Base-by-base conservation (phyloP, 116 monocot genomes). In the Trichopus zeylanicus region DNA sequence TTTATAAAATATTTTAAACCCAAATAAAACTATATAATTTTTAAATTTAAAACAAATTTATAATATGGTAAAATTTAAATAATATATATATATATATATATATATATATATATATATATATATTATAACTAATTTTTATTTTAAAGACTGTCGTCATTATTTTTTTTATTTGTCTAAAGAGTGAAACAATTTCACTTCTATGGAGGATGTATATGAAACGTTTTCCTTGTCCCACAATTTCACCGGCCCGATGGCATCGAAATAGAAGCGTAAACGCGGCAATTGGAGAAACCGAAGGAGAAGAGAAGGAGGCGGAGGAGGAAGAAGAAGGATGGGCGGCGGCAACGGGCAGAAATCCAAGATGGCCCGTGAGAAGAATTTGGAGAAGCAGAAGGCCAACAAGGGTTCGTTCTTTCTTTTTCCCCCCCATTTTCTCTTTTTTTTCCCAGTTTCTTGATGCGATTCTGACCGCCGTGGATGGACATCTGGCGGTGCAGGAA, bases 261-360 rank as follows among this genome's bases (percentile, higher is more conserved):
- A n/a, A n/a, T n/a, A n/a, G n/a, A n/a, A n/a, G n/a, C n/a, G n/a
- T n/a, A n/a, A n/a, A n/a, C n/a, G n/a, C n/a, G n/a, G n/a, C n/a
- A n/a, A n/a, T n/a, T n/a, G 34, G 34, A 35, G 34, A 35, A 49
- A 20, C 19, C 22, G 0, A 22, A 48, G 23, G 6, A 49, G 49
- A 49, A 49, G 49, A 9, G 15, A 18, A 46, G 46, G 9, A 22
- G 23, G 49, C 19, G 49, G 22, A 6, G 22, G 24, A 22, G 34
- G 10, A 10, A 46, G 33, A 61, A 16, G 31, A 20, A 26, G 28
- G 42, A 70, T 70, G 70, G 70, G 70, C 1, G 69, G 70, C 15
- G 61, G 70, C 6, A 70, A 70, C 62, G 70, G 52, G 15, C 70
- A 70, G 70, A 70, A 70, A 54, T n/a, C 70, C 11, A 70, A 62